Evolutionary conservation across 2,329 filamentous ascomycete species (phyloP).

Genomic region (Ascochyta pisi): DNA sequence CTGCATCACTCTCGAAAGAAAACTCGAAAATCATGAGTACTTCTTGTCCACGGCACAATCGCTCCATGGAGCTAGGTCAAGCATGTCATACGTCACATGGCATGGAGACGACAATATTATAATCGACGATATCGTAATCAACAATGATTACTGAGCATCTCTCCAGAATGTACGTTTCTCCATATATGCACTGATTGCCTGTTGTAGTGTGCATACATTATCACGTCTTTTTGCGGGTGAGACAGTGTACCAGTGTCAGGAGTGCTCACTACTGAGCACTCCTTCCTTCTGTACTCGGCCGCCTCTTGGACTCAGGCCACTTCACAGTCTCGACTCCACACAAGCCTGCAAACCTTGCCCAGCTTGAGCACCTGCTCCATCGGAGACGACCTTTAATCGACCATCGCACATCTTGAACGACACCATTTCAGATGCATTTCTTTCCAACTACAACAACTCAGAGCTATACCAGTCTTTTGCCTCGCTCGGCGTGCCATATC

Average conservation of each 20-base stretch:
- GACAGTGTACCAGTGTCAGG: background rate
- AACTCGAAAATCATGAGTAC: background rate
- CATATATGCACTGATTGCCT: background rate
- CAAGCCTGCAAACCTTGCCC: background rate
- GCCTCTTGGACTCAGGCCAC: background rate
- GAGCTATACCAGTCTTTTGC: background rate
- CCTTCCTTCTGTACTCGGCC: background rate
- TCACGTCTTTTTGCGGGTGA: background rate
- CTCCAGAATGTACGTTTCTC: background rate
- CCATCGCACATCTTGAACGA: background rate
- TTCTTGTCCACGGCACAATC: background rate
- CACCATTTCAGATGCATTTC: background rate
- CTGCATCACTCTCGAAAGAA: background rate
- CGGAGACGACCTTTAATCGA: background rate
- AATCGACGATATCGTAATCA: constrained; percentile 6
- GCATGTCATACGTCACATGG: constrained; percentile 2
- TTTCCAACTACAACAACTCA: background rate
- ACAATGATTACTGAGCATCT: constrained; percentile 9
- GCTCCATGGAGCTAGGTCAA: background rate
- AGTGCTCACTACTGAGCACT: background rate
- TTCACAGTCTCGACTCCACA: background rate
- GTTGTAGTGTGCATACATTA: background rate
- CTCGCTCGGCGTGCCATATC: background rate
- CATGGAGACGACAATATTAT: background rate
- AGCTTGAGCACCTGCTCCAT: no score